Conservation (phyloP, 371 early-diverging fungal genomes). For the Quaeritorhiza haematococci region DNA sequence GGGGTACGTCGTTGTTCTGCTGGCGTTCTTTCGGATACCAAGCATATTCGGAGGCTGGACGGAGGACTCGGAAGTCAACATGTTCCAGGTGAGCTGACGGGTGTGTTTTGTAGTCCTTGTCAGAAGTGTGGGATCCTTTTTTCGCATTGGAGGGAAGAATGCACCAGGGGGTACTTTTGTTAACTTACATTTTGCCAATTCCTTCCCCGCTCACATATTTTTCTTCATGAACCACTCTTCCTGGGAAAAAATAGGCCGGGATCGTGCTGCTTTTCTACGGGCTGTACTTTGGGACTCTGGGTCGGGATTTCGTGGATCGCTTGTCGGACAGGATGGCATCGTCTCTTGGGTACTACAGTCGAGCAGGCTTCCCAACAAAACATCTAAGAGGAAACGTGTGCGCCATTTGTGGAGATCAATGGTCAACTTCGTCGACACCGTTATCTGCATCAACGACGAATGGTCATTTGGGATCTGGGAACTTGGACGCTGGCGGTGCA, state of each 20-base stretch:
- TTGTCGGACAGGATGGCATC: conserved; percentile 79
- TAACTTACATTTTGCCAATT: conserved; percentile 12
- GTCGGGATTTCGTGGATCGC: conserved; percentile 80
- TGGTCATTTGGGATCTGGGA: no score
- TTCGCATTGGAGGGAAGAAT: neutral
- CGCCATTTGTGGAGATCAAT: conserved; percentile 78
- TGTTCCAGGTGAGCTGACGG: conserved; percentile 25
- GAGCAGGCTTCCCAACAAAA: conserved; percentile 38
- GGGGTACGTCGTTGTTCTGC: conserved; percentile 40
- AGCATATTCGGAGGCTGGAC: conserved; percentile 25
- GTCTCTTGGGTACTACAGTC: conserved; percentile 58
- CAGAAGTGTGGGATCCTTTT: neutral
- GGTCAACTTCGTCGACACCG: no score
- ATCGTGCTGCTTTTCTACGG: conserved; percentile 54
- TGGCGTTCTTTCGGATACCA: conserved; percentile 49
- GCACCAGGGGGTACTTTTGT: no score
- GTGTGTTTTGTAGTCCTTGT: neutral
- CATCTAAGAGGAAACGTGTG: conserved; percentile 69
- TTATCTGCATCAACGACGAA: no score
- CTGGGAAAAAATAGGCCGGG: conserved; percentile 21
- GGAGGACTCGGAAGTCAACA: conserved; percentile 22
- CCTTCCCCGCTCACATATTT: conserved; percentile 6
- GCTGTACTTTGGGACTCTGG: conserved; percentile 61
- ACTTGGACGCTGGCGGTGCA: conserved; percentile 3
- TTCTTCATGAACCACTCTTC: neutral